phyloP scores from a whole-genome alignment of 2,329 filamentous ascomycete genomes.

The Rhexocercosporidium sp. region DNA sequence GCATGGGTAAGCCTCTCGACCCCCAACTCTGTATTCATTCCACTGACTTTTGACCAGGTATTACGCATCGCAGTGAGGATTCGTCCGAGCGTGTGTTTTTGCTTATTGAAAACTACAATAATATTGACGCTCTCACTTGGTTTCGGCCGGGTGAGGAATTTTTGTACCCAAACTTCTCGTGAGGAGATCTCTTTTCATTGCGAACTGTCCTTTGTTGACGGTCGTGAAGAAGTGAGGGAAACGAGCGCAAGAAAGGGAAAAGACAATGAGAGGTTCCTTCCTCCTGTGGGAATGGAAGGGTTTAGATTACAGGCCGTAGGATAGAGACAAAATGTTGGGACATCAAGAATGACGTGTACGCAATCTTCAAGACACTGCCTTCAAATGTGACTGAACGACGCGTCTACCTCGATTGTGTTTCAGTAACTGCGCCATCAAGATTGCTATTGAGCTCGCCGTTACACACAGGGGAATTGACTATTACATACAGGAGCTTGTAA shows the following conservation, averaged over 20 bases:
- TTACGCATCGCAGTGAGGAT: conserved; percentile 87
- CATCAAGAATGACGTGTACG: neutral
- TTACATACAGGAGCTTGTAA: neutral
- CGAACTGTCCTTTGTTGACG: conserved; percentile 49
- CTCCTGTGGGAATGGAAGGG: neutral
- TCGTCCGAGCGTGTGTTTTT: conserved; percentile 85
- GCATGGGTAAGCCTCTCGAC: conserved; percentile 49
- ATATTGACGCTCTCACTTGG: conserved; percentile 74
- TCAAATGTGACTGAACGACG: neutral
- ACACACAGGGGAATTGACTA: no score
- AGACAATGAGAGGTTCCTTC: no score
- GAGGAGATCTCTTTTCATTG: conserved; percentile 57
- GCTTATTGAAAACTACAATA: conserved; percentile 64
- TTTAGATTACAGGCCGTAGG: no score
- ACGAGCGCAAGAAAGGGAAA: neutral
- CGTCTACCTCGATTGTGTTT: neutral
- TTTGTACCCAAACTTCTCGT: conserved; percentile 63
- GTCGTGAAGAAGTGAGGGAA: conserved; percentile 54
- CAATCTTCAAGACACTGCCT: neutral
- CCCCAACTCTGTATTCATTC: conserved; percentile 3
- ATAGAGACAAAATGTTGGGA: no score
- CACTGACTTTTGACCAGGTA: conserved; percentile 53
- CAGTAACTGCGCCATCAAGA: no score
- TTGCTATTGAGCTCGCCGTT: no score
- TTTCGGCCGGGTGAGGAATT: conserved; percentile 77